Base-by-base conservation (phyloP, 169 alveolate genomes). In the Hammondia hammondi region DNA sequence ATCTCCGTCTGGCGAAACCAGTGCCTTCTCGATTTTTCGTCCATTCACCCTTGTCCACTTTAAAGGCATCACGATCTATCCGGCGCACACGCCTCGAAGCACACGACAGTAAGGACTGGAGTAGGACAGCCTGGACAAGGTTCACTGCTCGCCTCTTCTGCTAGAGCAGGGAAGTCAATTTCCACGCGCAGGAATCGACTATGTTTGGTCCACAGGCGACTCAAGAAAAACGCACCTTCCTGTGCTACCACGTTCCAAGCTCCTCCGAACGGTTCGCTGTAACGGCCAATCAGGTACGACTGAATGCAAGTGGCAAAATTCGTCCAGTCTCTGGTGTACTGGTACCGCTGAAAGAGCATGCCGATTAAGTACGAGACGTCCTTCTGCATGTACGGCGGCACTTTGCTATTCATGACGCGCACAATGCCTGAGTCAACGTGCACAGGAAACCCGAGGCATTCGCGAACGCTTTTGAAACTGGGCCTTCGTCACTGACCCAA, bases 11-110 rank as follows among this genome's bases (percentile, higher is more conserved):
- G 10, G 61, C 61, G n/a, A 14, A 14, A 1, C 61, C 0, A 1
- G 61, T 52, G 19, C 61, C 61, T 52, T 52, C 61, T 19, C 99
- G 98, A 95, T 97, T 98, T 82, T 99, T 98, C 17, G 99, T 99
- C 29, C 98, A 98, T 35, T 81, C 92, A 81, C 87, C 87, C 82
- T 45, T 14, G 87, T n/a, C 95, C 98, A 84, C 99, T 98, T 19
- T 52, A 12, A 14, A 19, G 29, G 39, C 35, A 2, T 29, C n/a
- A 27, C 70, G 73, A 2, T 12, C 17, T 27, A 43, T 45, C 48
- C 6, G 77, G 37, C 12, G 91, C 61, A 45, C 92, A 88, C 10
- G 92, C 92, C 84, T 88, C 92, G 43, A 88, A 88, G 67, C 92
- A 88, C n/a, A 88, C 61, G 14, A 88, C 84, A 17, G 92, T 88